phyloP scores from a whole-genome alignment of 345 rosid species.

The Fremontodendron californicum region DNA sequence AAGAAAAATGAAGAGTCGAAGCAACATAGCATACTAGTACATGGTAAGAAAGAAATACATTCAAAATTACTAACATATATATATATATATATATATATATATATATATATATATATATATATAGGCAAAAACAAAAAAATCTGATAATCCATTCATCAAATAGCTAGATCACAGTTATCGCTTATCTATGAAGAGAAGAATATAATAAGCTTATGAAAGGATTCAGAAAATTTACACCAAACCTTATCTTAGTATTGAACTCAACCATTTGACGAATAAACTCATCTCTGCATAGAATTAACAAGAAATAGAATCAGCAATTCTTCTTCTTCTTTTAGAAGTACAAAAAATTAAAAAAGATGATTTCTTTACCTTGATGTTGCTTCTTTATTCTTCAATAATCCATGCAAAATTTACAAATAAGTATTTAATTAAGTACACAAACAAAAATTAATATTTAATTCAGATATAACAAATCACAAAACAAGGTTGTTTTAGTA shows the following conservation, averaged over 20 bases:
- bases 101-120: too few relatives aligned
- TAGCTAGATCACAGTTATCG: neutral
- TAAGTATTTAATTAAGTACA: slow-evolving; percentile 2
- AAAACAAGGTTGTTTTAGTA: slow-evolving; percentile 17
- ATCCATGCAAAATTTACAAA: slow-evolving; percentile 15
- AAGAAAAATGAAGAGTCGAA: too few relatives aligned
- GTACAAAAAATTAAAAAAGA: neutral
- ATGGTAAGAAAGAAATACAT: neutral
- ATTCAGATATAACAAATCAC: neutral
- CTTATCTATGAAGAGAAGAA: neutral
- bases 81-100: too few relatives aligned
- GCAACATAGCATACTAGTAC: too few relatives aligned
- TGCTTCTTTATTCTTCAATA: slow-evolving; percentile 45
- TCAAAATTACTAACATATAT: neutral
- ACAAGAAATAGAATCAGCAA: neutral
- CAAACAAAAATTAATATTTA: neutral
- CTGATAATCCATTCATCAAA: neutral
- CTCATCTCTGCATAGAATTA: slow-evolving; percentile 49
- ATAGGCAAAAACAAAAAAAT: neutral
- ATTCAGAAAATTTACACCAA: slow-evolving; percentile 8
- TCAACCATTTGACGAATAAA: slow-evolving; percentile 63
- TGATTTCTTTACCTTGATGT: slow-evolving; percentile 41
- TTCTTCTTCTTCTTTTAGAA: neutral
- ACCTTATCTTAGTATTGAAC: slow-evolving; percentile 61
- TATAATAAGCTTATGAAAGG: neutral